A percentile compares a stretch with the other conserved stretches of the same genome.
Evolutionary conservation across 345 rosid species (phyloP).

Genomic region (Ceriops tagal): DNA sequence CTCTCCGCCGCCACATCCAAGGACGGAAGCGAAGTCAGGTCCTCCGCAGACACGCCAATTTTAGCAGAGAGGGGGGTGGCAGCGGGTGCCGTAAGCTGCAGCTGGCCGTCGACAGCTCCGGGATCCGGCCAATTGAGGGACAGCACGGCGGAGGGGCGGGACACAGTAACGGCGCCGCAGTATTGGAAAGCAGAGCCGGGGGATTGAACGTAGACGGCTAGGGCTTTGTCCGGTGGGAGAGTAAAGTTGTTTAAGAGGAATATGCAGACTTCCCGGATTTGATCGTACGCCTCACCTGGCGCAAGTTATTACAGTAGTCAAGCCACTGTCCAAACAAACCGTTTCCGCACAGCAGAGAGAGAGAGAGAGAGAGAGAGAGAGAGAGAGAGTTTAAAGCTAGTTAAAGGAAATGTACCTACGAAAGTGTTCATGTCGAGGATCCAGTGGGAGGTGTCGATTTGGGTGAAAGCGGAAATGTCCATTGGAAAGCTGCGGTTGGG

Average conservation of each 20-base stretch:
- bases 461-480: slow-evolving; percentile 81
- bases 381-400: not conserved
- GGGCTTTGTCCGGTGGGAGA: slow-evolving; percentile 83
- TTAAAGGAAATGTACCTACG: slow-evolving; percentile 44
- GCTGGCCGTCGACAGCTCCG: slow-evolving; percentile 49
- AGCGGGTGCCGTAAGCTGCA: slow-evolving; percentile 64
- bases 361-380: not conserved
- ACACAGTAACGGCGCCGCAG: slow-evolving; percentile 76
- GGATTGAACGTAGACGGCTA: slow-evolving; percentile 88
- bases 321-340: too few relatives aligned
- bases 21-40: slow-evolving; percentile 58
- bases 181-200: slow-evolving; percentile 80
- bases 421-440: slow-evolving; percentile 94
- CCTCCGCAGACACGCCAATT: slow-evolving; percentile 85
- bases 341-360: not conserved
- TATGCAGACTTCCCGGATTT: slow-evolving; percentile 76
- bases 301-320: not conserved
- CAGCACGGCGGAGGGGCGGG: slow-evolving; percentile 83
- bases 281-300: slow-evolving; percentile 84
- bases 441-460: slow-evolving; percentile 93
- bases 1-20: slow-evolving; percentile 71
- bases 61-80: slow-evolving; percentile 62
- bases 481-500: slow-evolving; percentile 95
- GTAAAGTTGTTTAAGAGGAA: slow-evolving; percentile 73
- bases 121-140: slow-evolving; percentile 90